Evolutionary conservation across 2,329 filamentous ascomycete species (phyloP).

Genomic region (Leptographium galeiforme): DNA sequence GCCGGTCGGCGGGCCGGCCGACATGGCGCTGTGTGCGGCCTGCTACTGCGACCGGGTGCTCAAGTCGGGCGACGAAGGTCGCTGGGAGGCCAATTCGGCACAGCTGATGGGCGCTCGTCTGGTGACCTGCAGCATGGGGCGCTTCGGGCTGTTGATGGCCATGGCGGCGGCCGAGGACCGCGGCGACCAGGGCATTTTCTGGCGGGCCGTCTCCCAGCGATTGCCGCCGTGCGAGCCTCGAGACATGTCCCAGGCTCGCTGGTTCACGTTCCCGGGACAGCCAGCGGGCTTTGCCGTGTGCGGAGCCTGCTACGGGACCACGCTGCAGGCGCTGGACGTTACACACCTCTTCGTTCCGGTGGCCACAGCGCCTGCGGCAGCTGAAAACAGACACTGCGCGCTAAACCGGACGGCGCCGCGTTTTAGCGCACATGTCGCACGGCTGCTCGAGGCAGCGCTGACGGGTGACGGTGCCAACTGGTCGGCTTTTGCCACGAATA

Average conservation of each 20-base stretch:
- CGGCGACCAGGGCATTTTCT: constrained; percentile 19
- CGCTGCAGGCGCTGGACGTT: constrained; percentile 19
- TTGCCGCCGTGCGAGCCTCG: constrained; percentile 18
- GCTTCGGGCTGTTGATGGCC: constrained; percentile 18
- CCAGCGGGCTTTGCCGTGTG: constrained; percentile 22
- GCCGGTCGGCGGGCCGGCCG: constrained; percentile 13
- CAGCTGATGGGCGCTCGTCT: constrained; percentile 4
- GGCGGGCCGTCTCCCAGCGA: constrained; percentile 15
- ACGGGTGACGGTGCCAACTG: neutral
- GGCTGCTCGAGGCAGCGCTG: constrained; percentile 1
- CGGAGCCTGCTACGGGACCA: constrained; percentile 19
- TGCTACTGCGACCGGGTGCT: constrained; percentile 24
- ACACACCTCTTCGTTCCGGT: constrained; percentile 17
- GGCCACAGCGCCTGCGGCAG: constrained; percentile 7
- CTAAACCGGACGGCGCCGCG: constrained; percentile 21
- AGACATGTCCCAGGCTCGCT: constrained; percentile 17
- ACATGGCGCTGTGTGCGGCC: constrained; percentile 20
- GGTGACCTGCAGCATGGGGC: constrained; percentile 14
- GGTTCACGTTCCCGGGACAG: constrained; percentile 21
- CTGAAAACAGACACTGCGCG: constrained; percentile 16
- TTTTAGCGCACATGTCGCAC: constrained; percentile 5
- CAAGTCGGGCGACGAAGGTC: constrained; percentile 12
- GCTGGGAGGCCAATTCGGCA: constrained; percentile 9
- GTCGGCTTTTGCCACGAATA: neutral
- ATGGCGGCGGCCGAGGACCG: constrained; percentile 17